Percentiles rank a stretch among this genome's conserved stretches.
phyloP scores from a whole-genome alignment of 2,329 filamentous ascomycete genomes.

The Phyllosticta ampelicida region DNA sequence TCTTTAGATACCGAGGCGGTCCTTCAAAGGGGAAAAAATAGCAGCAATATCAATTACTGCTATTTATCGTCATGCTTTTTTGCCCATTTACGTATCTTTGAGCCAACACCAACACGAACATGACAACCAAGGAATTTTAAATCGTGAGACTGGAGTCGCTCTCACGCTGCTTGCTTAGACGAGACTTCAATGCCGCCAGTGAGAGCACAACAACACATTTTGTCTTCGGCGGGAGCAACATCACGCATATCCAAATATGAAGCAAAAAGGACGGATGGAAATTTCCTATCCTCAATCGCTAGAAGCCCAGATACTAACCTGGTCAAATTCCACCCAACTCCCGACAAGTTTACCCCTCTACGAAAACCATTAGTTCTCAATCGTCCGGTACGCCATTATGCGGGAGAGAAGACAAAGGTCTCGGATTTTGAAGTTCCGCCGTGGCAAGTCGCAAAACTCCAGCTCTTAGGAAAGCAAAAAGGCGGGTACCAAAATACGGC shows the following conservation, averaged over 20 bases:
- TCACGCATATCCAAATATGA: not conserved
- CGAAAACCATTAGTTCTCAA: not conserved
- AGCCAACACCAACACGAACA: not conserved
- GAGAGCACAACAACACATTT: not conserved
- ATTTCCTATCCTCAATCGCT: not conserved
- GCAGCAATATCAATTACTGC: not conserved
- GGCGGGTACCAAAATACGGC: not conserved
- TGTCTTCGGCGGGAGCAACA: not conserved
- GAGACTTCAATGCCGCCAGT: too few relatives aligned
- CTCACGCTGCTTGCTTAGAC: too few relatives aligned
- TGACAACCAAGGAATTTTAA: not conserved
- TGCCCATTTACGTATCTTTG: not conserved
- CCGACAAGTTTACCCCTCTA: not conserved
- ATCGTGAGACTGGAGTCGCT: too few relatives aligned
- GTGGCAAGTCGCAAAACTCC: slow-evolving; percentile 9
- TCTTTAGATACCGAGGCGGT: not conserved
- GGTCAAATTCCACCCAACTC: not conserved
- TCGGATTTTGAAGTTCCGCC: slow-evolving; percentile 4
- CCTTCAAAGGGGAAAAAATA: not conserved
- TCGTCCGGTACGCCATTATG: slow-evolving; percentile 9
- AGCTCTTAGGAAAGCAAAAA: slow-evolving; percentile 1
- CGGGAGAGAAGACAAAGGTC: slow-evolving; percentile 9
- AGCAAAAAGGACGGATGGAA: not conserved
- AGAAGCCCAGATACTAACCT: not conserved
- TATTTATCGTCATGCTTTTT: not conserved